Evolutionary conservation across 129 eudicot species (phyloP).

Genomic region (Chrysanthemum lavandulifolium): DNA sequence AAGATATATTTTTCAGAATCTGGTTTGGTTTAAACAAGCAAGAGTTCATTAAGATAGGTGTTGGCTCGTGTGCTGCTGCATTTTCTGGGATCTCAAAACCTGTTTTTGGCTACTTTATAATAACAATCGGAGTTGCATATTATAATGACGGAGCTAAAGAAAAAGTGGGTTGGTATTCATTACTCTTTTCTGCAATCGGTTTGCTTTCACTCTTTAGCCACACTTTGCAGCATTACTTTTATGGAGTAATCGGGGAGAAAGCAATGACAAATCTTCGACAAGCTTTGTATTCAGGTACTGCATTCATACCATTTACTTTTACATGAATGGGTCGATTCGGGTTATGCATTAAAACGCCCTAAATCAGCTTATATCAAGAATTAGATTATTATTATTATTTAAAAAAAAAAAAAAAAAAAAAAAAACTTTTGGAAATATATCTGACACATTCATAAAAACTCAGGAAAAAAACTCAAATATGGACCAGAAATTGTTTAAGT

Average conservation of each 20-base stretch:
- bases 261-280: conserved; percentile 77
- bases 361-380: neutral
- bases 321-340: neutral
- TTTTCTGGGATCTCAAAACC: conserved; percentile 89
- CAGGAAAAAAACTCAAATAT: no score
- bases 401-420: no score
- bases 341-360: neutral
- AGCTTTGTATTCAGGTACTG: conserved; percentile 72
- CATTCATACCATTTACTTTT: neutral
- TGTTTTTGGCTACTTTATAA: conserved; percentile 72
- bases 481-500: no score
- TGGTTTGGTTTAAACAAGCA: conserved; percentile 62
- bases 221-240: conserved; percentile 74
- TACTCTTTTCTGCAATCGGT: conserved; percentile 61
- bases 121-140: conserved; percentile 82
- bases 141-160: conserved; percentile 43
- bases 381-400: no score
- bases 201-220: conserved; percentile 65
- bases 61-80: conserved; percentile 77
- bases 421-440: no score
- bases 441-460: no score
- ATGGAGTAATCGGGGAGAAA: conserved; percentile 72
- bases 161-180: conserved; percentile 61
- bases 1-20: conserved; percentile 62
- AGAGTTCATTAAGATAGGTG: conserved; percentile 48